A percentile compares a stretch with the other conserved stretches of the same genome.
Conservation (phyloP, 495 filamentous ascomycete genomes). For the Neurospora hispaniola region DNA sequence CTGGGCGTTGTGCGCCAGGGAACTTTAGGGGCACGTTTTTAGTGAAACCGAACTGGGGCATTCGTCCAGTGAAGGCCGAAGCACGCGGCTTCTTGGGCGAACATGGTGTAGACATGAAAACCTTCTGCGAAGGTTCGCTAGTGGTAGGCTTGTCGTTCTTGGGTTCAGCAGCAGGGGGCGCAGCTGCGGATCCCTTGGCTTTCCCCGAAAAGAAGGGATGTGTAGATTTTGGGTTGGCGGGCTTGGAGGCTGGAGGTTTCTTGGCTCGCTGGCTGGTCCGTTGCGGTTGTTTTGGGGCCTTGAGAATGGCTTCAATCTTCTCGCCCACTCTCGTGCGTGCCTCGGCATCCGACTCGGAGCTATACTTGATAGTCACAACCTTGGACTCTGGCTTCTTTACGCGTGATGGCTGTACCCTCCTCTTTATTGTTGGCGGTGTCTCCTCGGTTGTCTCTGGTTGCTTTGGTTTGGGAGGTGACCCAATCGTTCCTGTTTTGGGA, state of each 20-base stretch:
- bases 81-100: constrained; percentile 21
- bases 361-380: constrained; percentile 27
- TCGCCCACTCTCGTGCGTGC: constrained; percentile 25
- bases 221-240: constrained; percentile 44
- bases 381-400: constrained; percentile 8
- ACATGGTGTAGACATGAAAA: constrained; percentile 25
- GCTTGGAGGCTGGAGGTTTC: not conserved
- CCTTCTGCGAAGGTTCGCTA: constrained; percentile 7
- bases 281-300: constrained; percentile 5
- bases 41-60: constrained; percentile 23
- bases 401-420: not conserved
- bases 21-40: constrained; percentile 35
- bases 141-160: constrained; percentile 5
- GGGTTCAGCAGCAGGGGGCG: constrained; percentile 5
- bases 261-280: constrained; percentile 13
- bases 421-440: not conserved
- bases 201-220: constrained; percentile 74
- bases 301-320: constrained; percentile 25
- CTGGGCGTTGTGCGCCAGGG: constrained; percentile 48
- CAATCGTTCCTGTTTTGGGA: constrained; percentile 42
- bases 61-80: constrained; percentile 4
- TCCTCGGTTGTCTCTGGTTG: not conserved
- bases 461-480: constrained; percentile 38
- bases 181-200: constrained; percentile 12
- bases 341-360: constrained; percentile 12